A percentile compares a stretch with the other conserved stretches of the same genome.
Evolutionary conservation across 352 stramenopile species (phyloP).

Genomic region (Globisporangium perplexum): DNA sequence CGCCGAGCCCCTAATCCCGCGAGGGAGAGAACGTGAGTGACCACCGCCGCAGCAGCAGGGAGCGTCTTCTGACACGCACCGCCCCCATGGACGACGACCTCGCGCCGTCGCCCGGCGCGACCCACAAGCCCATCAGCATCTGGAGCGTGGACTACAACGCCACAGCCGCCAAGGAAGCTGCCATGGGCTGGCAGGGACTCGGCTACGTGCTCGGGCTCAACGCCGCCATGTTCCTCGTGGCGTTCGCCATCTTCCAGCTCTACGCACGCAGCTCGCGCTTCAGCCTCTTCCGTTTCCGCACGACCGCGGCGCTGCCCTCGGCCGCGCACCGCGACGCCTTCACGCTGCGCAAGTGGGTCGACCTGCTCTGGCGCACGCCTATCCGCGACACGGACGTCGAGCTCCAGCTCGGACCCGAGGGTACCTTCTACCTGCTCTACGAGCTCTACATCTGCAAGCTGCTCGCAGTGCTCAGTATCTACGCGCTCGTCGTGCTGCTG

Average conservation of each 20-base stretch:
- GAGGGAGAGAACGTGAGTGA: neutral
- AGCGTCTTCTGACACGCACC: no score
- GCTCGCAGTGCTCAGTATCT: constrained; percentile 49
- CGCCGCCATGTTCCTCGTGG: constrained; percentile 54
- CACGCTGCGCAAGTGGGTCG: constrained; percentile 51
- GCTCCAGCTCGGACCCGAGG: constrained; percentile 57
- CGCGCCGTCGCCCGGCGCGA: constrained; percentile 8
- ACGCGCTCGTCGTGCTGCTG: constrained; percentile 63
- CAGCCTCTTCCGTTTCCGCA: constrained; percentile 64
- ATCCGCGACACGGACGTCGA: constrained; percentile 67
- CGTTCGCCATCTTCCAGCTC: constrained; percentile 62
- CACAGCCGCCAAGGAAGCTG: constrained; percentile 60
- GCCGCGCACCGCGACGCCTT: constrained; percentile 30
- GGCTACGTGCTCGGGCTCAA: constrained; percentile 75
- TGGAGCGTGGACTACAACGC: constrained; percentile 82
- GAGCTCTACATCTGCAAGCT: constrained; percentile 72
- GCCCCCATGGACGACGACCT: constrained; percentile 1
- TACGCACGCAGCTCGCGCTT: constrained; percentile 62
- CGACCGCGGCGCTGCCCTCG: constrained; percentile 36
- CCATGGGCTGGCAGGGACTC: constrained; percentile 76
- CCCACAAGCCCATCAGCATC: constrained; percentile 38
- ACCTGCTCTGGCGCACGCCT: constrained; percentile 65
- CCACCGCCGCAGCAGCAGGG: neutral
- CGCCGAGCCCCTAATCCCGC: no score
- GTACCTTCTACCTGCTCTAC: constrained; percentile 83